Conservation (phyloP, 305 asterid species). For the Solanum hybrid region DNA sequence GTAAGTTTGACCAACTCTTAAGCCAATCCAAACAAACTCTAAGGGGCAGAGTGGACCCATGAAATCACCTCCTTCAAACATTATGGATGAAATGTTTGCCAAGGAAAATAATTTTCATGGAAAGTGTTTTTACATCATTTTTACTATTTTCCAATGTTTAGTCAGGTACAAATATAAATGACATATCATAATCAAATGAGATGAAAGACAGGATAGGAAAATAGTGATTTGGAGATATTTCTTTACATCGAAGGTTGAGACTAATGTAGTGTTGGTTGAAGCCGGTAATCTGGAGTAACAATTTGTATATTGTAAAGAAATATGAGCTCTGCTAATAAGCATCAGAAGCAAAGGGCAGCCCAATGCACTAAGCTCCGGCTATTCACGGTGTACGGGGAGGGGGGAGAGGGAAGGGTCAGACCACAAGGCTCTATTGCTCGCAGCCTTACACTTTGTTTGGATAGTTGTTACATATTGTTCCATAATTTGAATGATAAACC, state of each 20-base stretch:
- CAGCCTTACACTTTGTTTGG: not conserved
- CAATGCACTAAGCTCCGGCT: not conserved
- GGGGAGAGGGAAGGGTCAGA: not conserved
- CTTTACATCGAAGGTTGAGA: not conserved
- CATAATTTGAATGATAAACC: not conserved
- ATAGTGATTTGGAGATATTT: not conserved
- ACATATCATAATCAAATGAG: not conserved
- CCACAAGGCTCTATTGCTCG: not conserved
- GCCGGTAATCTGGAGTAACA: not conserved
- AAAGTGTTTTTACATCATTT: not conserved
- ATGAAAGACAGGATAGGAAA: not conserved
- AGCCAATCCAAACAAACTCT: not conserved
- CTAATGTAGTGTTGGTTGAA: not conserved
- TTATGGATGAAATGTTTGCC: not conserved
- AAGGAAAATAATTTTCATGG: not conserved
- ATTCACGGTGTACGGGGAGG: not conserved
- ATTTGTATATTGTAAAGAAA: not conserved
- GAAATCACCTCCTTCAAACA: not conserved
- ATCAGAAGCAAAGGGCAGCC: not conserved
- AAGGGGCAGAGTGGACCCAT: not conserved
- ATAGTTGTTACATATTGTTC: not conserved
- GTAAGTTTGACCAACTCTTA: not conserved
- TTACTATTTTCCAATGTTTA: not conserved
- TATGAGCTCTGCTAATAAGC: not conserved
- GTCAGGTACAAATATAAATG: not conserved